Base-by-base conservation (phyloP, 2,329 filamentous ascomycete species). In the Scleromitrula shiraiana region DNA sequence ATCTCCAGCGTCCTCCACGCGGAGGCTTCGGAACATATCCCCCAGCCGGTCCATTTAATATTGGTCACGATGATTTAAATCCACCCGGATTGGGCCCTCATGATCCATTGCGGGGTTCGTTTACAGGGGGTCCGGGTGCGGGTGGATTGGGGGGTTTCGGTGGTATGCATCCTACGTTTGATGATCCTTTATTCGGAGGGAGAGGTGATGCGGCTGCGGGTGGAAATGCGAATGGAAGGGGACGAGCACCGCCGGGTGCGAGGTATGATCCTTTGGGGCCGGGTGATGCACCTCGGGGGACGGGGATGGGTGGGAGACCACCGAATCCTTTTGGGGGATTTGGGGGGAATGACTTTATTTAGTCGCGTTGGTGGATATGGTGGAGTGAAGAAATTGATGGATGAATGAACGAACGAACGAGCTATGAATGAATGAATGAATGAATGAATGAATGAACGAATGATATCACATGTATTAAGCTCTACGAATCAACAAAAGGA, bases 81-180 rank as follows among this genome's bases (percentile, higher is more conserved):
- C 93, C 93, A 1, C 83, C 83, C 8, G 88, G 88, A 0, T 70
- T 98, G 0, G 90, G 89, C 0, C 90, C 90, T 0, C 73, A 89
- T 58, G 90, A 96, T 65, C 89, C 91, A 10, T 68, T 96, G 3
- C 71, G 85, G 26, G 77, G 78, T 4, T 76, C 77, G 2, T 78
- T 88, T 47, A 77, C 81, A 6, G 72, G 75, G 20, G 74, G 77
- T 40, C 69, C 77, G n/a, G 66, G 80, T 5, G 71, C 73, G 19
- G 69, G 74, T n/a, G 71, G 73, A 1, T 77, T 79, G 19, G 69
- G 74, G 17, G 71, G 73, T 1, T 77, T 79, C 12, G 77, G 81
- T 17, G 76, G 76, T 9, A 98, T 98, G 93, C 87, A 96, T 66
- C 93, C 93, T 1, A 95, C 90, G 0, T 93, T 95, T 64, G 88